These are phyloP conservation scores for Fusarium piperis DNA, from an alignment of 2,329 filamentous ascomycete species.

Conservation along the genomic window DNA sequence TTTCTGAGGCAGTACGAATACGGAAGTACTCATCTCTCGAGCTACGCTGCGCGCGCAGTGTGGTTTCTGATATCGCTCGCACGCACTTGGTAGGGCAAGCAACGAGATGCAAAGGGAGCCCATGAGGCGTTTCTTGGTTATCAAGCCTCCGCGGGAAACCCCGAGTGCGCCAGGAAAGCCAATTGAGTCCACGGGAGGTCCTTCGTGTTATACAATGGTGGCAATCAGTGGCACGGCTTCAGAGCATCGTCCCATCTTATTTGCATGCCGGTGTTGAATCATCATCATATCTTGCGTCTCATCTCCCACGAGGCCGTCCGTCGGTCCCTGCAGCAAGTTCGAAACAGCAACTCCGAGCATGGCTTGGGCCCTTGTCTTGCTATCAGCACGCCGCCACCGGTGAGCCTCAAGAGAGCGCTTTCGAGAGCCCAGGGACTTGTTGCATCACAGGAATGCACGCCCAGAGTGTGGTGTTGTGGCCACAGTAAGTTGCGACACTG, in stretches of 20 bases:
- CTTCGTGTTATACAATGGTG: conserved; percentile 10
- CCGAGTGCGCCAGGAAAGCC: conserved; percentile 9
- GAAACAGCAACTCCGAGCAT: conserved; percentile 4
- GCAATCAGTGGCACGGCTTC: neutral
- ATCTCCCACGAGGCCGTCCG: conserved; percentile 2
- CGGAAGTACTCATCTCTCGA: conserved; percentile 5
- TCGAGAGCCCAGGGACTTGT: conserved; percentile 10
- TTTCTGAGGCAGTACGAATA: conserved; percentile 20
- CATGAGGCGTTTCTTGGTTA: neutral
- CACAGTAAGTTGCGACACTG: conserved; percentile 9
- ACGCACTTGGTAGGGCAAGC: neutral
- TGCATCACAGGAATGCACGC: conserved; percentile 29
- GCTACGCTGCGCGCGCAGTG: neutral
- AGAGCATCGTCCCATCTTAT: neutral
- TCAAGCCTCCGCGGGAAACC: neutral
- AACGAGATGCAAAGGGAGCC: neutral
- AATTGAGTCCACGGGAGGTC: conserved; percentile 1
- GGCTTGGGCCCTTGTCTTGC: neutral
- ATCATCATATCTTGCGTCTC: conserved; percentile 4
- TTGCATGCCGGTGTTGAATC: conserved; percentile 21
- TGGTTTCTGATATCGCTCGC: neutral
- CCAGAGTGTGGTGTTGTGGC: conserved; percentile 24
- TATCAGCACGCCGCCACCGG: neutral
- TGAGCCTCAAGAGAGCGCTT: conserved; percentile 3
- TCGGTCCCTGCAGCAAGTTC: neutral